A percentile compares a stretch with the other conserved stretches of the same genome.
Conservation (phyloP, 2,329 filamentous ascomycete genomes). For the Aspergillus vadensis region DNA sequence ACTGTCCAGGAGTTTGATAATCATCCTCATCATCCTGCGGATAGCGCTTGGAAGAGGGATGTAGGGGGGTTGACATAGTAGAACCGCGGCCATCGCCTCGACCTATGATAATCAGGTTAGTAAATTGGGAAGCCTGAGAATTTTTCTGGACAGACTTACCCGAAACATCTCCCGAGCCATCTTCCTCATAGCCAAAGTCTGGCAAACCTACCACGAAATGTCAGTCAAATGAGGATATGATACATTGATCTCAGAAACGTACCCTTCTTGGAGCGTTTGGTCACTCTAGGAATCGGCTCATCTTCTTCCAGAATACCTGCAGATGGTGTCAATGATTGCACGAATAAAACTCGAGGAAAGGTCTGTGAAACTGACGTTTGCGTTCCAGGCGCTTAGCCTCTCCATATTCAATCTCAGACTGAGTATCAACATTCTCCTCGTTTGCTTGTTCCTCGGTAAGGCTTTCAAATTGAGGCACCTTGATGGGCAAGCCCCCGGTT, state of each 20-base stretch:
- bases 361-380: conserved; percentile 39
- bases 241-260: conserved; percentile 11
- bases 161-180: conserved; percentile 34
- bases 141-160: conserved; percentile 10
- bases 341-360: neutral
- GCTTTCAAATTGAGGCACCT: conserved; percentile 51
- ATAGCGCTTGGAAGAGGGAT: conserved; percentile 36
- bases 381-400: conserved; percentile 52
- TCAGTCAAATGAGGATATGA: conserved; percentile 13
- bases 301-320: conserved; percentile 52
- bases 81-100: conserved; percentile 32
- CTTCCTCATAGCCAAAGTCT: conserved; percentile 38
- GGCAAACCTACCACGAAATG: conserved; percentile 6
- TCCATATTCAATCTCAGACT: conserved; percentile 51
- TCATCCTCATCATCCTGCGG: conserved; percentile 45
- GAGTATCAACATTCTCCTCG: conserved; percentile 53
- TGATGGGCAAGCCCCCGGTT: conserved; percentile 47
- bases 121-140: neutral
- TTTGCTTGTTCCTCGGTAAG: conserved; percentile 54
- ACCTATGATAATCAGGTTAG: neutral
- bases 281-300: conserved; percentile 46
- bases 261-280: conserved; percentile 50
- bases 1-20: conserved; percentile 40
- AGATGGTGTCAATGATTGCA: conserved; percentile 14
- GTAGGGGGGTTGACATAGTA: conserved; percentile 41